phyloP scores from a whole-genome alignment of 1,139 yeast genomes.

The Zygoascus meyerae region DNA sequence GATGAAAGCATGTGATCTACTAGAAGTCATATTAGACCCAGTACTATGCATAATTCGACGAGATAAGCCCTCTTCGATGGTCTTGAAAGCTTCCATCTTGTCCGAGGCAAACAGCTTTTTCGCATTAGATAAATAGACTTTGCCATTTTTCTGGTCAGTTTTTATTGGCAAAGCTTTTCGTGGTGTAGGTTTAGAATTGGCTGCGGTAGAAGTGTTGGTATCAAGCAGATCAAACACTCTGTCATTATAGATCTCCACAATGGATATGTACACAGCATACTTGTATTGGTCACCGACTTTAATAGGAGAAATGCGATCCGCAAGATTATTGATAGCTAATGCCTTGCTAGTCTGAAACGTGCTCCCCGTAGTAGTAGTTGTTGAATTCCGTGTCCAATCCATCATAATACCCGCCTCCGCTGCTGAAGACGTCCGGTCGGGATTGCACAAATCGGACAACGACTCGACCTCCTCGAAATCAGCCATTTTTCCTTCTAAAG shows the following conservation, averaged over 20 bases:
- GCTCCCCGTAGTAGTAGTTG: neutral
- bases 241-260: constrained; percentile 36
- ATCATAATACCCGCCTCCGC: constrained; percentile 33
- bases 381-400: constrained; percentile 26
- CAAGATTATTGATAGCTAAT: neutral
- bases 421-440: constrained; percentile 31
- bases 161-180: constrained; percentile 23
- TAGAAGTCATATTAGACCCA: constrained; percentile 31
- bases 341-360: neutral
- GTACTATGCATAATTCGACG: constrained; percentile 32
- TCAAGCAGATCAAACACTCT: constrained; percentile 29
- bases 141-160: constrained; percentile 24
- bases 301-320: constrained; percentile 4
- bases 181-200: constrained; percentile 2
- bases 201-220: constrained; percentile 13
- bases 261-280: constrained; percentile 31
- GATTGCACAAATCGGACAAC: constrained; percentile 23
- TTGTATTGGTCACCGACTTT: constrained; percentile 17
- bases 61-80: constrained; percentile 28
- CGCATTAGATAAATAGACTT: constrained; percentile 22
- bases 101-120: constrained; percentile 28
- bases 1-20: constrained; percentile 40
- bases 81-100: constrained; percentile 26
- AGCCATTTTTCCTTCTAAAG: constrained; percentile 38
- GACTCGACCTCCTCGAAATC: constrained; percentile 36